Percentiles rank a stretch among this genome's conserved stretches.
phyloP scores from a whole-genome alignment of 148 eudicot species.

The Rhododendron simsii region DNA sequence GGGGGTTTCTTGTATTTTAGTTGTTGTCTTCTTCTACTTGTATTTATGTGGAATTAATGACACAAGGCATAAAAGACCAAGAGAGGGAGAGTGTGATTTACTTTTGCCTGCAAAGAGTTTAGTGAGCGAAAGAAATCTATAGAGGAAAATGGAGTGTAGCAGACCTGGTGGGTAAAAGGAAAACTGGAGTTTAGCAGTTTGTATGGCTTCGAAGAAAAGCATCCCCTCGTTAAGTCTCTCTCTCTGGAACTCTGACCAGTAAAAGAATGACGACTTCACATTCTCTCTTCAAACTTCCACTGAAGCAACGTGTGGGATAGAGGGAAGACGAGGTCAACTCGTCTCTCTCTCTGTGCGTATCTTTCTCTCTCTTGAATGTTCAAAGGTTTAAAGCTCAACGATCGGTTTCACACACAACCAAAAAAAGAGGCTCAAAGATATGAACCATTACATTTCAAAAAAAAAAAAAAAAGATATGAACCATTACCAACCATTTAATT shows the following conservation, averaged over 20 bases:
- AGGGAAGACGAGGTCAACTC: slow-evolving; percentile 15
- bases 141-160: background rate
- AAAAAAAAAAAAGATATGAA: too few species aligned
- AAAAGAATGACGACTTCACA: background rate
- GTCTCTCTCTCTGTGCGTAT: background rate
- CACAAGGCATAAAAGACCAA: background rate
- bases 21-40: background rate
- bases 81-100: background rate
- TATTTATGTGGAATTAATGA: background rate
- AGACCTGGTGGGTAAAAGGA: background rate
- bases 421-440: background rate
- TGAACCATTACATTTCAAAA: too few species aligned
- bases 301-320: background rate
- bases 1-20: background rate
- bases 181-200: slow-evolving; percentile 2
- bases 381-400: background rate
- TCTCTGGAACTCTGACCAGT: background rate
- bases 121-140: background rate
- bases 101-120: background rate
- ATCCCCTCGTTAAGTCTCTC: background rate
- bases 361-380: background rate
- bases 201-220: slow-evolving; percentile 9
- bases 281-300: slow-evolving; percentile 5
- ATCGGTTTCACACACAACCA: background rate
- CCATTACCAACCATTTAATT: background rate